Conservation (phyloP, 2,329 filamentous ascomycete genomes). For the Incumbomyces lentus region DNA sequence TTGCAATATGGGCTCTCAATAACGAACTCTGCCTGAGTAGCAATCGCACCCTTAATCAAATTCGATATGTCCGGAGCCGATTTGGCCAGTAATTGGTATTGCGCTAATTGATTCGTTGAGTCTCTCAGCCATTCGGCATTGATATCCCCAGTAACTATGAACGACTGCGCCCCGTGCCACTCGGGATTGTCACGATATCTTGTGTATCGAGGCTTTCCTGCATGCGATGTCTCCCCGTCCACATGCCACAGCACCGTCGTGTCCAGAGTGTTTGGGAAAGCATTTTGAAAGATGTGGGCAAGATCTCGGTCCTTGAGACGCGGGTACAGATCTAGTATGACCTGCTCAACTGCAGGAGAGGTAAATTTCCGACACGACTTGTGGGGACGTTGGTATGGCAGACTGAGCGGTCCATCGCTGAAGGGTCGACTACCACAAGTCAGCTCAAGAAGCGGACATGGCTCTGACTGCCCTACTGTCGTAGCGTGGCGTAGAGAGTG, state of each 20-base stretch:
- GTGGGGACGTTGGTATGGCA: conserved; percentile 80
- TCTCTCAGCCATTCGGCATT: conserved; percentile 83
- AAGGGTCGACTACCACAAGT: conserved; percentile 53
- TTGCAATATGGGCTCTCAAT: conserved; percentile 96
- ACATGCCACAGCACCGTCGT: conserved; percentile 85
- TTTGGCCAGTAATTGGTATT: conserved; percentile 76
- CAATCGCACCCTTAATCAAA: conserved; percentile 84
- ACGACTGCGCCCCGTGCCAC: conserved; percentile 84
- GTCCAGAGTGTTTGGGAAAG: conserved; percentile 84
- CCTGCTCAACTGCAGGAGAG: conserved; percentile 74
- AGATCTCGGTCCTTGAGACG: conserved; percentile 78
- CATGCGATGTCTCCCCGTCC: conserved; percentile 40
- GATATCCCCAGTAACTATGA: conserved; percentile 88
- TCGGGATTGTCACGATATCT: conserved; percentile 43
- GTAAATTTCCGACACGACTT: conserved; percentile 78
- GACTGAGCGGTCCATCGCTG: conserved; percentile 64
- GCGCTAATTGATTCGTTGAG: conserved; percentile 83
- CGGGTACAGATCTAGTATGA: conserved; percentile 71
- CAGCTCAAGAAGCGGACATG: not conserved
- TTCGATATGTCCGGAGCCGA: conserved; percentile 68
- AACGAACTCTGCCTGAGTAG: conserved; percentile 90
- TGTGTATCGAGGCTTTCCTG: conserved; percentile 29
- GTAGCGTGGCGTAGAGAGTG: conserved; percentile 20
- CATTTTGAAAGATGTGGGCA: conserved; percentile 86
- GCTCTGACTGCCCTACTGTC: conserved; percentile 12